Evolutionary conservation across 805 yeast species (phyloP).

Genomic region (Suhomyces xylopsoci): DNA sequence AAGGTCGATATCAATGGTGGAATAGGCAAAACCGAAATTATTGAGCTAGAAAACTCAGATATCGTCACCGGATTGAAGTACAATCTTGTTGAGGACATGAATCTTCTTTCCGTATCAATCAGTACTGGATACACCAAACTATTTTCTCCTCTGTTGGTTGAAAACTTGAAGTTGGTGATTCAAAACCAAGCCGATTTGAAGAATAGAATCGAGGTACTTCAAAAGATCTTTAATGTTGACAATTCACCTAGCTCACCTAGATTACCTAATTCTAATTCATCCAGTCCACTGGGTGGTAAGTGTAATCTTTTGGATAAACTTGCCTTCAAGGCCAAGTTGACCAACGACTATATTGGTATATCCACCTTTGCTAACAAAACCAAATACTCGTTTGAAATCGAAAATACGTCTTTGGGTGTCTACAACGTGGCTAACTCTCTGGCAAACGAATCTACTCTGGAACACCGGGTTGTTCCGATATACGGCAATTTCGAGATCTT

Average conservation of each 20-base stretch:
- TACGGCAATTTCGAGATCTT: slow-evolving; percentile 43
- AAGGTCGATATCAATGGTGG: slow-evolving; percentile 17
- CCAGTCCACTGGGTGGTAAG: too few species aligned
- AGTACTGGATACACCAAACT: slow-evolving; percentile 32
- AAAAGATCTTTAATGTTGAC: slow-evolving; percentile 1
- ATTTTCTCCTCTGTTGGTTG: slow-evolving; percentile 21
- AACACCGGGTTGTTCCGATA: slow-evolving; percentile 19
- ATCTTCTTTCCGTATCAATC: slow-evolving; percentile 13
- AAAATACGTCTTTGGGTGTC: slow-evolving; percentile 22
- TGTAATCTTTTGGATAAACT: slow-evolving; percentile 7
- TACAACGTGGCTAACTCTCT: slow-evolving; percentile 19
- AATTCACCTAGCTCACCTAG: background rate
- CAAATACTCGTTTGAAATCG: slow-evolving; percentile 34
- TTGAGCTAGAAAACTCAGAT: slow-evolving; percentile 28
- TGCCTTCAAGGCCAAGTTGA: slow-evolving; percentile 21
- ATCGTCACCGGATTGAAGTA: slow-evolving; percentile 15
- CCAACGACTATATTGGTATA: slow-evolving; percentile 36
- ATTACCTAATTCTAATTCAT: too few species aligned
- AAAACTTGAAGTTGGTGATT: slow-evolving; percentile 15
- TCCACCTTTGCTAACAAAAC: slow-evolving; percentile 30
- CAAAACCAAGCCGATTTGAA: slow-evolving; percentile 5
- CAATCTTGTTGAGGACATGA: slow-evolving; percentile 7
- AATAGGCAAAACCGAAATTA: slow-evolving; percentile 13
- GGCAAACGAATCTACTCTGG: background rate
- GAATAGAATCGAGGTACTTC: slow-evolving; percentile 8